phyloP scores from a whole-genome alignment of 805 yeast genomes.

The Vanderwaltozyma yarrowii region DNA sequence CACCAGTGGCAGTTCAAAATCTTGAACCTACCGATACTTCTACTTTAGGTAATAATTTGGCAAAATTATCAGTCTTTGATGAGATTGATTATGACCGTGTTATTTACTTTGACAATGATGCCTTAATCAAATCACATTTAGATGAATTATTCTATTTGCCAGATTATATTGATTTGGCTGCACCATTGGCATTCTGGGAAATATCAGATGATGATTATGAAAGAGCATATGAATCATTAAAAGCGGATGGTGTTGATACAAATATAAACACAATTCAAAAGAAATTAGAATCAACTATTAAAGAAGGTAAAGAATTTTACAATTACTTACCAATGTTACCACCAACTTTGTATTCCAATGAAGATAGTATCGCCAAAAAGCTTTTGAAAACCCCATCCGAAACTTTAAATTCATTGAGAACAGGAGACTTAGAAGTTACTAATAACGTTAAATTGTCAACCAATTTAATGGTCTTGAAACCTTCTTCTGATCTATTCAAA shows the following conservation, averaged over 20 bases:
- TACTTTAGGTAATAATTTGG: slow-evolving; percentile 30
- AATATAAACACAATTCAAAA: slow-evolving; percentile 9
- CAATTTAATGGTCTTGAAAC: slow-evolving; percentile 46
- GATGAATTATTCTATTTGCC: slow-evolving; percentile 47
- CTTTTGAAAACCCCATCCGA: slow-evolving; percentile 5
- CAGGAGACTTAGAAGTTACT: neutral
- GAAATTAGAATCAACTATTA: slow-evolving; percentile 3
- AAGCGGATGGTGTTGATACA: slow-evolving; percentile 5
- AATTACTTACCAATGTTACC: slow-evolving; percentile 27
- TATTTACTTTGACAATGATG: slow-evolving; percentile 51
- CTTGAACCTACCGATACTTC: too few relatives aligned
- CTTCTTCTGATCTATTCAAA: slow-evolving; percentile 24
- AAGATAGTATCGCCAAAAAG: slow-evolving; percentile 4
- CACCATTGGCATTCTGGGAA: slow-evolving; percentile 37
- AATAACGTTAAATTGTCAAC: slow-evolving; percentile 23
- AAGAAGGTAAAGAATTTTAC: slow-evolving; percentile 19
- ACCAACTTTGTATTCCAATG: slow-evolving; percentile 4
- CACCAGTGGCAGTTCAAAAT: neutral
- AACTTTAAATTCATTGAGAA: slow-evolving; percentile 2
- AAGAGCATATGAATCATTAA: slow-evolving; percentile 3
- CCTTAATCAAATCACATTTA: slow-evolving; percentile 31
- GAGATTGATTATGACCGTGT: slow-evolving; percentile 40
- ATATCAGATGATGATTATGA: slow-evolving; percentile 19
- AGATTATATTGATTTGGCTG: slow-evolving; percentile 33
- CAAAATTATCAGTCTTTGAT: slow-evolving; percentile 45